Percentiles rank a stretch among this genome's conserved stretches.
Evolutionary conservation across 2,329 filamentous ascomycete genomes (phyloP).

Genomic region (Alternaria sp.): DNA sequence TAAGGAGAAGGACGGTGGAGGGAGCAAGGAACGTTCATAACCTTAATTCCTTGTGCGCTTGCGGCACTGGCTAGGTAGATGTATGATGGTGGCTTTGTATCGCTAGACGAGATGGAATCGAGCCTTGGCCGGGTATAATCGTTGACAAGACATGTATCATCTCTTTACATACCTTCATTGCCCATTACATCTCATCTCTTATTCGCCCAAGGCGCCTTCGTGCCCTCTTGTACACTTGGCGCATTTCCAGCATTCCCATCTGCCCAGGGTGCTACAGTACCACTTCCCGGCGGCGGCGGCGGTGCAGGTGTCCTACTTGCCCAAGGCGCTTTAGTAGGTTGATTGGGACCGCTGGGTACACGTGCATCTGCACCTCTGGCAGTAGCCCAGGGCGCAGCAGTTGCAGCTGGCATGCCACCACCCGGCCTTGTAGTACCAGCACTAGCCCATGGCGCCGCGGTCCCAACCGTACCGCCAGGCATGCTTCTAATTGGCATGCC

Average conservation of each 20-base stretch:
- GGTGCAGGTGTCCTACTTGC: conserved; percentile 25
- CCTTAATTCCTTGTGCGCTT: not conserved
- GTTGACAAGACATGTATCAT: not conserved
- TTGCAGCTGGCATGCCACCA: not conserved
- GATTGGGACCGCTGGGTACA: conserved; percentile 37
- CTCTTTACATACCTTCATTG: not conserved
- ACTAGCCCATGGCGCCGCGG: conserved; percentile 35
- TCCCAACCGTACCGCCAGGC: conserved; percentile 8
- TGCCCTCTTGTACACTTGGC: conserved; percentile 16
- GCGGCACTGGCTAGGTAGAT: not conserved
- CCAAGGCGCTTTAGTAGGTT: conserved; percentile 42
- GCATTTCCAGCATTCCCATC: not conserved
- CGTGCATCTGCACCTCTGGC: not conserved
- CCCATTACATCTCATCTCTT: conserved; percentile 8
- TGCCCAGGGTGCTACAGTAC: conserved; percentile 39
- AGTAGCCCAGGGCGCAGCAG: conserved; percentile 11
- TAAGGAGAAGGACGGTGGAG: not conserved
- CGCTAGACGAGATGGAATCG: not conserved
- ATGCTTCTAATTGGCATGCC: conserved; percentile 2
- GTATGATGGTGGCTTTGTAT: not conserved
- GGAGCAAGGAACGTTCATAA: not conserved
- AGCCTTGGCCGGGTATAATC: not conserved
- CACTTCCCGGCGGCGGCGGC: conserved; percentile 17
- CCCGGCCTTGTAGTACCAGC: not conserved
- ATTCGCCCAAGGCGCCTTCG: conserved; percentile 34